Conservation (phyloP, 2,329 filamentous ascomycete genomes). For the Parascedosporium putredinis region DNA sequence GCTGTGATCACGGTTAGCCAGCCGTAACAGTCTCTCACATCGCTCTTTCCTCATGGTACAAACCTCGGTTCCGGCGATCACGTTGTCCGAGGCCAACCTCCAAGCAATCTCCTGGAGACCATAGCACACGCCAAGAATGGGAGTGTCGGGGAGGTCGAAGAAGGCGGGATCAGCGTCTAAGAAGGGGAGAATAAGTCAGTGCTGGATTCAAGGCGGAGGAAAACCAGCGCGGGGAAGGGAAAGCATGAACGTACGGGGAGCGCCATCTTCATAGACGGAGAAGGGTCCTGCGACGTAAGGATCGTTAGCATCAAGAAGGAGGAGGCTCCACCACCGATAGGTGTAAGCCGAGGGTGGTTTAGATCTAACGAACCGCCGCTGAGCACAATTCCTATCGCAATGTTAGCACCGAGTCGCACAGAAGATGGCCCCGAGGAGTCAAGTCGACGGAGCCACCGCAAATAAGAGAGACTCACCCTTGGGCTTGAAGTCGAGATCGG, state of each 20-base stretch:
- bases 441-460: too few relatives aligned
- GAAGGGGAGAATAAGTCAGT: neutral
- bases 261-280: slow-evolving; percentile 70
- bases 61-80: slow-evolving; percentile 23
- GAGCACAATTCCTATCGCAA: slow-evolving; percentile 58
- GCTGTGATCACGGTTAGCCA: slow-evolving; percentile 2
- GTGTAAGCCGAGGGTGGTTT: too few relatives aligned
- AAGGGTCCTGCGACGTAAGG: slow-evolving; percentile 27
- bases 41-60: too few relatives aligned
- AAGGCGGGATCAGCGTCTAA: slow-evolving; percentile 67
- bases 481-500: neutral
- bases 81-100: slow-evolving; percentile 51
- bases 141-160: slow-evolving; percentile 36
- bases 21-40: neutral
- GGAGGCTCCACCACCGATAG: too few relatives aligned
- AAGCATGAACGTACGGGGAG: slow-evolving; percentile 35
- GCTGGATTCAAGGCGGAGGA: neutral
- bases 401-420: neutral
- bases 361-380: slow-evolving; percentile 26
- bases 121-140: slow-evolving; percentile 43
- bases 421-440: too few relatives aligned
- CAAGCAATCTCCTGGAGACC: slow-evolving; percentile 56
- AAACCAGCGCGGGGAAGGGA: too few relatives aligned
- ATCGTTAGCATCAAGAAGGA: neutral
- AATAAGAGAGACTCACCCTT: too few relatives aligned